Evolutionary conservation across 208 protist genomes (phyloP), one percentile per base, ranked within the genome.

Genomic region (Spongospora subterranea): DNA sequence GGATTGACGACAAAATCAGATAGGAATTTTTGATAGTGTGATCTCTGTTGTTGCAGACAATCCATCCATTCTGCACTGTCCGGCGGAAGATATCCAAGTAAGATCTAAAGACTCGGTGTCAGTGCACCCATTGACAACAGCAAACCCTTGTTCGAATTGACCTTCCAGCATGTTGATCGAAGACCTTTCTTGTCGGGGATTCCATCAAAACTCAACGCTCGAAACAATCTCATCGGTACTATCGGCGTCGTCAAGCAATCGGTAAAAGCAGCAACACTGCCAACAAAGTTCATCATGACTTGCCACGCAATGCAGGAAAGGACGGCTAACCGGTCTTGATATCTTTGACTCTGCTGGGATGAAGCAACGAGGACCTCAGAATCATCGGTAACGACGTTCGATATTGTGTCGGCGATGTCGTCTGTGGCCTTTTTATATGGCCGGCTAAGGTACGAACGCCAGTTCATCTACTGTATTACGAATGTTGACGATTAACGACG

Each of bases 111-210:
- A 60, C 24, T 24, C 6, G 24, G 24, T 82, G 6, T 20, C 71
- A 82, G 6, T 20, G 6, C 17, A n/a, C 35, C 35, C n/a, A 82
- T 82, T 6, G 40, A n/a, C n/a, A 20, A n/a, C 71, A 82, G 6
- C 6, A 6, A 43, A 13, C 71, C 13, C 40, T 39, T 17, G 54
- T 29, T 32, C 17, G 17, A 65, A 29, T 29, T 32, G 17, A 82
- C 71, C 71, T 82, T 82, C 71, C 71, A 82, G n/a, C 71, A 82
- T 35, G 35, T 6, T 20, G 71, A 82, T 6, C 71, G n/a, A 39
- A 82, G n/a, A 35, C 71, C 71, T 17, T 82, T 82, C 17, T 35
- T 39, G 17, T 82, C 71, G 17, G 71, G 71, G 71, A 82, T 43
- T 45, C 71, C 71, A 43, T 35, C 40, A n/a, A 82, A 82, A n/a